Evolutionary conservation across 2,329 filamentous ascomycete species (phyloP).

Genomic region (Coniella vitis): DNA sequence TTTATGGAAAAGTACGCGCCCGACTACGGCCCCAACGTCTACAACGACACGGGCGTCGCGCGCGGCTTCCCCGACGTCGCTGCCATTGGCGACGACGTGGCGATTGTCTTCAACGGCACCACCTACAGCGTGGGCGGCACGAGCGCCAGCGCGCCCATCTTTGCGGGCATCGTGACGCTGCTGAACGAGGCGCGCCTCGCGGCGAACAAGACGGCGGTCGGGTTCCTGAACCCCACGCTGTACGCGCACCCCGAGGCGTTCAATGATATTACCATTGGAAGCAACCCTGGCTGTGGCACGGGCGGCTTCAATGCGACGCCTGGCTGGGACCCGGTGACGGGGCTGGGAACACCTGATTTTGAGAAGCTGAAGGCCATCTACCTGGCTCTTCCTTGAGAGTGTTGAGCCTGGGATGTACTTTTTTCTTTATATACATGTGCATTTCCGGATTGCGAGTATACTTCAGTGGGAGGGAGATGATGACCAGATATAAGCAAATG

Average conservation of each 20-base stretch:
- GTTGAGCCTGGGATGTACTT: too few relatives aligned
- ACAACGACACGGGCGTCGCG: slow-evolving; percentile 31
- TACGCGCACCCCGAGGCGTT: slow-evolving; percentile 25
- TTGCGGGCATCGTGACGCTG: slow-evolving; percentile 35
- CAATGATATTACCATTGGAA: slow-evolving; percentile 23
- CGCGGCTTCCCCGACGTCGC: slow-evolving; percentile 46
- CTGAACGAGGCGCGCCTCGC: slow-evolving; percentile 36
- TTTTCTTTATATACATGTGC: too few relatives aligned
- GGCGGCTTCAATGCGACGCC: slow-evolving; percentile 22
- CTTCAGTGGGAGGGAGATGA: too few relatives aligned
- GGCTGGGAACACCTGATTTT: slow-evolving; percentile 23
- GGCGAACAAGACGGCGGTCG: slow-evolving; percentile 29
- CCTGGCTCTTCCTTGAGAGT: neutral
- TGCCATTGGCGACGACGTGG: slow-evolving; percentile 40
- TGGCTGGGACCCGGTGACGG: slow-evolving; percentile 29
- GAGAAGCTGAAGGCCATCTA: slow-evolving; percentile 5
- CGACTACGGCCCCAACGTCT: slow-evolving; percentile 35
- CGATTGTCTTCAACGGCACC: slow-evolving; percentile 22
- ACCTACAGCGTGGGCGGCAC: slow-evolving; percentile 22
- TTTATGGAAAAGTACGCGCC: slow-evolving; percentile 34
- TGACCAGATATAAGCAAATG: too few relatives aligned
- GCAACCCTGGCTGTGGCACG: slow-evolving; percentile 20
- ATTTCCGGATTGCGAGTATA: too few relatives aligned
- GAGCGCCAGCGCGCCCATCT: slow-evolving; percentile 33
- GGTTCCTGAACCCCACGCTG: slow-evolving; percentile 38